phyloP scores from a whole-genome alignment of 1,139 yeast species.

The Protomyces inundatus region DNA sequence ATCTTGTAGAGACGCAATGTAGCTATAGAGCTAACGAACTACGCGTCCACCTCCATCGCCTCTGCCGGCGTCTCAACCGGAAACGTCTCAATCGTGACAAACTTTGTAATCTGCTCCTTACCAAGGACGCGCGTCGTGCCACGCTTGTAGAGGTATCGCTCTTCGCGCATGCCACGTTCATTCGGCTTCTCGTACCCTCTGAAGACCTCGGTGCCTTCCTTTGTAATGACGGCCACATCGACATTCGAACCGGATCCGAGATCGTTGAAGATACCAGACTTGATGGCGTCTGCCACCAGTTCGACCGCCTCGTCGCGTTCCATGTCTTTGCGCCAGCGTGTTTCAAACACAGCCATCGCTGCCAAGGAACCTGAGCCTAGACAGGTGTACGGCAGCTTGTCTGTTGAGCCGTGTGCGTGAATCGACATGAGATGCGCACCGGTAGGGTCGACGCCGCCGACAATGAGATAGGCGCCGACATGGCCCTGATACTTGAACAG shows the following conservation, averaged over 20 bases:
- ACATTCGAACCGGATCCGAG: slow-evolving; percentile 97
- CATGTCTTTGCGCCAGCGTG: slow-evolving; percentile 74
- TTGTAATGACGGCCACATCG: slow-evolving; percentile 93
- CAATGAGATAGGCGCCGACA: slow-evolving; percentile 91
- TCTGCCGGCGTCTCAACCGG: slow-evolving; percentile 38
- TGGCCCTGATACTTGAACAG: slow-evolving; percentile 95
- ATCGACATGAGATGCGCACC: slow-evolving; percentile 84
- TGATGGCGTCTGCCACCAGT: slow-evolving; percentile 86
- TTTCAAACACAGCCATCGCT: slow-evolving; percentile 95
- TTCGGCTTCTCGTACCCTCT: slow-evolving; percentile 91
- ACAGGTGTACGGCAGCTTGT: slow-evolving; percentile 59
- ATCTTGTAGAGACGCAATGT: too few relatives aligned
- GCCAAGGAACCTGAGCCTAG: slow-evolving; percentile 98
- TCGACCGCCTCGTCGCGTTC: slow-evolving; percentile 82
- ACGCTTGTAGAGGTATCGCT: slow-evolving; percentile 74
- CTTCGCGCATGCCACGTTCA: slow-evolving; percentile 72
- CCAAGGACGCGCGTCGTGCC: slow-evolving; percentile 82
- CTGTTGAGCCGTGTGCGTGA: slow-evolving; percentile 97
- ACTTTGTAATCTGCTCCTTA: slow-evolving; percentile 55
- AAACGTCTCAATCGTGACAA: slow-evolving; percentile 60
- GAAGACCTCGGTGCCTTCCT: slow-evolving; percentile 65
- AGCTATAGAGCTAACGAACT: slow-evolving; percentile 16
- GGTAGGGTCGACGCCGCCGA: slow-evolving; percentile 95
- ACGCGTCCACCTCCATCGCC: slow-evolving; percentile 72
- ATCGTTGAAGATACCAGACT: slow-evolving; percentile 98